Evolutionary conservation across 2,329 filamentous ascomycete genomes (phyloP).

Genomic region (Sphaerulina vaccinii): DNA sequence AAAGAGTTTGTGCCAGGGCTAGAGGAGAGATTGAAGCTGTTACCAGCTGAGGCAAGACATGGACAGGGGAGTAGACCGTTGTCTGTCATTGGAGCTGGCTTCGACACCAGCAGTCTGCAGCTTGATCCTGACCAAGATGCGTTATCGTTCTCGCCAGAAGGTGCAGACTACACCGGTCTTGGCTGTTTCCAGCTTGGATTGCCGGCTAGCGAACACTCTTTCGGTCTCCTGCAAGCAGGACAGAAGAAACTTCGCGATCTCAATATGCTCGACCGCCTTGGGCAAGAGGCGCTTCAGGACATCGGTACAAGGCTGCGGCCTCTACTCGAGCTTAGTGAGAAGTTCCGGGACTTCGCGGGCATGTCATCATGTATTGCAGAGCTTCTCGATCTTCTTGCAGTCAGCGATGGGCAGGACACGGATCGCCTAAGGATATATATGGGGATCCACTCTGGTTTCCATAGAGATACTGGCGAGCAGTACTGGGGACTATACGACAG

Average conservation of each 20-base stretch:
- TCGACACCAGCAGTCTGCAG: not conserved
- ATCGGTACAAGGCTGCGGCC: constrained; percentile 26
- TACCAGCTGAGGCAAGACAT: not conserved
- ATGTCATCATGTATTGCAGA: constrained; percentile 18
- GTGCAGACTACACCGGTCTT: constrained; percentile 12
- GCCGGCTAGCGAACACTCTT: constrained; percentile 42
- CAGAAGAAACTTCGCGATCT: constrained; percentile 46
- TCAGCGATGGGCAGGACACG: constrained; percentile 6
- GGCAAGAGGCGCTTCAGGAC: constrained; percentile 36
- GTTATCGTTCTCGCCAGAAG: constrained; percentile 8
- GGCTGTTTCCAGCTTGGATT: constrained; percentile 48
- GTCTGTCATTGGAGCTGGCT: constrained; percentile 1
- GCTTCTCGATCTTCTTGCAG: constrained; percentile 23
- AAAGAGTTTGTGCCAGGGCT: constrained; percentile 15
- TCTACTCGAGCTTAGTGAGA: constrained; percentile 16
- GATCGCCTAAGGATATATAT: constrained; percentile 23
- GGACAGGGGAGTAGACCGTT: not conserved
- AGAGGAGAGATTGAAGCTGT: not conserved
- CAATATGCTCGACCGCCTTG: constrained; percentile 42
- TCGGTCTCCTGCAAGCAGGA: constrained; percentile 46
- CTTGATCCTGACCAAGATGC: not conserved
- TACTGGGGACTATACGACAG: constrained; percentile 29
- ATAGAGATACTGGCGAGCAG: constrained; percentile 22
- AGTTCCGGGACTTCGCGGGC: constrained; percentile 4
- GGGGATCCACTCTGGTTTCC: constrained; percentile 30